Evolutionary conservation across 2,329 filamentous ascomycete species (phyloP).

Genomic region (Verticillium longisporum): DNA sequence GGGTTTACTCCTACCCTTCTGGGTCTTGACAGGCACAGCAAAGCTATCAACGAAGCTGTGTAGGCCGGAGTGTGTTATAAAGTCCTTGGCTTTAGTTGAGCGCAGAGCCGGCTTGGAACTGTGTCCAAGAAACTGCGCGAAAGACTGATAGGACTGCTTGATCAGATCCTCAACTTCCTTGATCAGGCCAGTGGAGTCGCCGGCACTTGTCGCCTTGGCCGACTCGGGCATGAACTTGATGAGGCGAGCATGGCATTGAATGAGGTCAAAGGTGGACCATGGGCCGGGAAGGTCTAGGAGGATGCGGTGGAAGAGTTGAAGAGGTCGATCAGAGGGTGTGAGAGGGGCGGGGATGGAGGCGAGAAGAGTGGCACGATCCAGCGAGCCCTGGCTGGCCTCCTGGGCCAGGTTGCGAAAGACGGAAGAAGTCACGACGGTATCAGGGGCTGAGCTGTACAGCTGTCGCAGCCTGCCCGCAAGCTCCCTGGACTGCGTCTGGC

Average conservation of each 20-base stretch:
- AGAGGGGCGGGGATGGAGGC: conserved; percentile 13
- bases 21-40: conserved; percentile 16
- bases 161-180: conserved; percentile 15
- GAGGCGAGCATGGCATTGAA: conserved; percentile 25
- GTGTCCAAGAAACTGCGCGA: conserved; percentile 27
- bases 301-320: conserved; percentile 17
- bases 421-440: not conserved
- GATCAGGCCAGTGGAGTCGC: conserved; percentile 10
- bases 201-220: conserved; percentile 19
- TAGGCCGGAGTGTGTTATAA: conserved; percentile 24
- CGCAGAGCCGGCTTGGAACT: conserved; percentile 20
- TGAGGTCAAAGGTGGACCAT: conserved; percentile 20
- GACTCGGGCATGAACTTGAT: conserved; percentile 28
- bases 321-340: conserved; percentile 14
- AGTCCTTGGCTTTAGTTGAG: conserved; percentile 13
- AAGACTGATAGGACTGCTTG: conserved; percentile 25
- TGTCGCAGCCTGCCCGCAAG: not conserved
- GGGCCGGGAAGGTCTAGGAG: conserved; percentile 17
- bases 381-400: not conserved
- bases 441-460: not conserved
- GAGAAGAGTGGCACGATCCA: conserved; percentile 10
- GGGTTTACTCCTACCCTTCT: conserved; percentile 22
- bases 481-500: not conserved
- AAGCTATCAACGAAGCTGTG: conserved; percentile 24
- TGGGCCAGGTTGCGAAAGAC: not conserved